Percentiles rank a stretch among this genome's conserved stretches.
phyloP scores from a whole-genome alignment of 495 filamentous ascomycete genomes.

The Oleoguttula mirabilis region DNA sequence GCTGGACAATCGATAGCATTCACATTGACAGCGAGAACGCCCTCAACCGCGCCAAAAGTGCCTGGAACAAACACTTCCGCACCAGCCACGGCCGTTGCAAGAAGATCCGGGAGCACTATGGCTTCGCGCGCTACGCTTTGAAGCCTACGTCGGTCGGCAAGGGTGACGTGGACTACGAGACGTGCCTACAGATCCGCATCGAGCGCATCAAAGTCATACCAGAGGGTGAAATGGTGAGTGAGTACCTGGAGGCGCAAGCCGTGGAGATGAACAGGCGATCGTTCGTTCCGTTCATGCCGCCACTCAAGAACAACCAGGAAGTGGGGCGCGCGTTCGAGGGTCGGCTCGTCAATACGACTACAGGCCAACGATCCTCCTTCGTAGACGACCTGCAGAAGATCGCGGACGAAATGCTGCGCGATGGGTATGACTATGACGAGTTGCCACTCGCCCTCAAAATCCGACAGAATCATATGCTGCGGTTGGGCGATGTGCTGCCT shows the following conservation, averaged over 20 bases:
- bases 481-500: background rate
- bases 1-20: conserved; percentile 1
- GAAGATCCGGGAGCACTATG: conserved; percentile 5
- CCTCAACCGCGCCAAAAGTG: background rate
- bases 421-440: background rate
- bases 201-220: conserved; percentile 7
- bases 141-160: background rate
- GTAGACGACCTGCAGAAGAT: background rate
- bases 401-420: background rate
- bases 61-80: conserved; percentile 4
- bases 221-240: background rate
- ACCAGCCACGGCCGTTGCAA: conserved; percentile 3
- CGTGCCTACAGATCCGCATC: conserved; percentile 3
- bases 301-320: too few species aligned
- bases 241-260: background rate
- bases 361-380: background rate
- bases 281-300: too few species aligned
- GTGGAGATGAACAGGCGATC: background rate
- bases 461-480: background rate
- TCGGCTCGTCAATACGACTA: background rate
- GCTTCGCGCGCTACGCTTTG: conserved; percentile 5
- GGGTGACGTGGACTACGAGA: background rate
- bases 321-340: too few species aligned
- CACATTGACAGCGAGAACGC: background rate
- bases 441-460: background rate